phyloP scores from a whole-genome alignment of 164 flowering plant genomes.

The Stephania cephalantha region DNA sequence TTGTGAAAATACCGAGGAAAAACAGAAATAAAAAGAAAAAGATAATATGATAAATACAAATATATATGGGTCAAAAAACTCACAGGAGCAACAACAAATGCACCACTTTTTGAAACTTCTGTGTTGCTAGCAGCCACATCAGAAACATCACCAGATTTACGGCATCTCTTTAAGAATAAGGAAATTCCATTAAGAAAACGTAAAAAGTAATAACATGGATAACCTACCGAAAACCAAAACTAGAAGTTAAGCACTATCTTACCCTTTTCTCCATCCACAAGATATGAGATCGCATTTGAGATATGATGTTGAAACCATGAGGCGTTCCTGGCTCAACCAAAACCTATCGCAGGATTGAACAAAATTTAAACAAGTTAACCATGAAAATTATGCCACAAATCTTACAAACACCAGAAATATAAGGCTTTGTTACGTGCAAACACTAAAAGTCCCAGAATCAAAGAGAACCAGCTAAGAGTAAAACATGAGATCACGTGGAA shows the following conservation, averaged over 20 bases:
- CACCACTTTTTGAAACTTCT: constrained; percentile 48
- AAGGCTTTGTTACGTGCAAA: not conserved
- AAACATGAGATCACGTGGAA: not conserved
- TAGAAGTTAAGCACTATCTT: constrained; percentile 13
- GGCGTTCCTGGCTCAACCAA: constrained; percentile 98
- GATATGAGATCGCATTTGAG: constrained; percentile 91
- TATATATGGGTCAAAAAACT: constrained; percentile 24
- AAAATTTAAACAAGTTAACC: constrained; percentile 6
- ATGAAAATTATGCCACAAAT: not conserved
- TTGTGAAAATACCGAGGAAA: not conserved
- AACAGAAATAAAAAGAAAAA: not conserved
- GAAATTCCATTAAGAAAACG: constrained; percentile 5
- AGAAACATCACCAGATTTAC: constrained; percentile 34
- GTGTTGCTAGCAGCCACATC: constrained; percentile 36
- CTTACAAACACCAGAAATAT: not conserved
- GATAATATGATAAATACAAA: not conserved
- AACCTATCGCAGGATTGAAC: constrained; percentile 41
- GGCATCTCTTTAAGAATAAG: constrained; percentile 47
- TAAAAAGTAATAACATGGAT: not conserved
- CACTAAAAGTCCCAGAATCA: not conserved
- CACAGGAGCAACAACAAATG: constrained; percentile 91
- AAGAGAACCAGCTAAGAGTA: not conserved
- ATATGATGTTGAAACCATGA: constrained; percentile 74
- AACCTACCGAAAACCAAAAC: not conserved
- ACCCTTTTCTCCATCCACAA: constrained; percentile 96